These are phyloP conservation scores for Citrus unshiu DNA, from an alignment of 345 rosid species.

Conservation along the genomic window DNA sequence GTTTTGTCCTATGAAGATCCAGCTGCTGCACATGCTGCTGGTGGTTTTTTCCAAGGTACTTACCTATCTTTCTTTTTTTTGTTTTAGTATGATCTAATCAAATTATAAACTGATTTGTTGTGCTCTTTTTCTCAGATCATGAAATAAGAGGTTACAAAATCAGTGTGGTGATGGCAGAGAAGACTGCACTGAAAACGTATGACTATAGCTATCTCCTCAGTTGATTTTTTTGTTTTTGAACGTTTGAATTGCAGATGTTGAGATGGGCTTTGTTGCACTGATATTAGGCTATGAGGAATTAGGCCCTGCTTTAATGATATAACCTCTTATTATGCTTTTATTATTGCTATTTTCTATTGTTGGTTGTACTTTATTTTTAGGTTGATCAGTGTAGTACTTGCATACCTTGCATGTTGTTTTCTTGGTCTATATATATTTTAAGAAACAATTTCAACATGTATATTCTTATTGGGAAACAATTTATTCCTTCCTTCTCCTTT, in stretches of 20 bases:
- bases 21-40: conserved; percentile 91
- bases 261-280: neutral
- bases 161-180: conserved; percentile 88
- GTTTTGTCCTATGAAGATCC: conserved; percentile 95
- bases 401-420: neutral
- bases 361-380: neutral
- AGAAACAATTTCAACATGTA: neutral
- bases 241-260: neutral
- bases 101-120: neutral
- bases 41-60: conserved; percentile 80
- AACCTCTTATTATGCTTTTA: neutral
- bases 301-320: neutral
- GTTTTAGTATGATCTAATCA: neutral
- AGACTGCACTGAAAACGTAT: conserved; percentile 66
- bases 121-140: conserved; percentile 50
- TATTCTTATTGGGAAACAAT: neutral
- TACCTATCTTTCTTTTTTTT: neutral
- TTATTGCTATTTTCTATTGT: neutral
- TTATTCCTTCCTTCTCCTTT: neutral
- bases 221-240: neutral
- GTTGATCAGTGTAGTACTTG: neutral
- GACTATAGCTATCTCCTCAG: conserved; percentile 58
- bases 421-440: neutral
- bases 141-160: conserved; percentile 81
- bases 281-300: neutral